These are phyloP conservation scores for Phialophora verrucosa DNA, from an alignment of 2,329 filamentous ascomycete species.

Conservation along the genomic window DNA sequence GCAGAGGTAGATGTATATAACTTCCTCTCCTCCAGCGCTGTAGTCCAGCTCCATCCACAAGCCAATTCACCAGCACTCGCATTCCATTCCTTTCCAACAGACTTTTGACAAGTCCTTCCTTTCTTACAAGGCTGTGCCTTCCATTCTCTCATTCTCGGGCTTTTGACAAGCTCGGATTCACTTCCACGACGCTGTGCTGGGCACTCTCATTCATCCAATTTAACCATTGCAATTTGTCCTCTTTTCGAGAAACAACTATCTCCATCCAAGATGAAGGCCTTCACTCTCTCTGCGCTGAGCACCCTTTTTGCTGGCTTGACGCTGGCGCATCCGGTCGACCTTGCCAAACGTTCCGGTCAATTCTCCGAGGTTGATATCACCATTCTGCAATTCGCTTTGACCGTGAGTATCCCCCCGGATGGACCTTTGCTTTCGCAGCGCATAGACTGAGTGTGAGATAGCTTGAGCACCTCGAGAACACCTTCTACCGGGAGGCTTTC, in stretches of 20 bases:
- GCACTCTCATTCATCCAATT: slow-evolving; percentile 31
- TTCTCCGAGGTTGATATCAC: slow-evolving; percentile 59
- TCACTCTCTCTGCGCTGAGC: slow-evolving; percentile 30
- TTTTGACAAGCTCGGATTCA: slow-evolving; percentile 33
- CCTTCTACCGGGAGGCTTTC: slow-evolving; percentile 75
- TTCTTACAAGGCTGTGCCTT: slow-evolving; percentile 22
- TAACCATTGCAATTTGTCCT: slow-evolving; percentile 1
- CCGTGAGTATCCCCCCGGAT: slow-evolving; percentile 17
- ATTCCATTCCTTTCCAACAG: slow-evolving; percentile 32
- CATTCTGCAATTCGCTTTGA: slow-evolving; percentile 59
- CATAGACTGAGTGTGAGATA: slow-evolving; percentile 7
- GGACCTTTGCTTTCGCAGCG: neutral
- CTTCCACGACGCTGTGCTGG: slow-evolving; percentile 31
- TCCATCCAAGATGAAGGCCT: slow-evolving; percentile 33
- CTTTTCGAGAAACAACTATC: neutral
- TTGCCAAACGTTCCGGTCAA: slow-evolving; percentile 14
- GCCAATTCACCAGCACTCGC: slow-evolving; percentile 24
- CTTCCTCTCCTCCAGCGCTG: slow-evolving; percentile 8
- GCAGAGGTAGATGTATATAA: slow-evolving; percentile 25
- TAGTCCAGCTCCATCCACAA: neutral
- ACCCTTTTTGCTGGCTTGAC: slow-evolving; percentile 34
- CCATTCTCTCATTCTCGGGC: slow-evolving; percentile 27
- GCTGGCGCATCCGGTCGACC: slow-evolving; percentile 32
- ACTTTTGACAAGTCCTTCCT: slow-evolving; percentile 34
- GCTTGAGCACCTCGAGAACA: slow-evolving; percentile 74